Conservation (phyloP, 306 rosid genomes). For the Datisca glomerata region DNA sequence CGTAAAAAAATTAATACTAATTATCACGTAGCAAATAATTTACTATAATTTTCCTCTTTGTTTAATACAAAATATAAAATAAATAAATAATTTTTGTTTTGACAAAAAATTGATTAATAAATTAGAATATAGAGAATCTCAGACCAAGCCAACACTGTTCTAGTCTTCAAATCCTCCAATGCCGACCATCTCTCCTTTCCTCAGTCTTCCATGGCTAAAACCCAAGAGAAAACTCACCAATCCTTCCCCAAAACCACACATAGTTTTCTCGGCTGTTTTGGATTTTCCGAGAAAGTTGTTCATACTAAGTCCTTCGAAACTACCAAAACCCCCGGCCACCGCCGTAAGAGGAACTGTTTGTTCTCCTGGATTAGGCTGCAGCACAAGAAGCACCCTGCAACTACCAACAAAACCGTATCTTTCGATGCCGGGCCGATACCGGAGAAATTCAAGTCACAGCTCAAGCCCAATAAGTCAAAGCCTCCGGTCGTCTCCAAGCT, state of each 20-base stretch:
- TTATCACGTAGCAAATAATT: no score
- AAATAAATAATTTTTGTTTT: no score
- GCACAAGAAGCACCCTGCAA: background rate
- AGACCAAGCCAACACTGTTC: background rate
- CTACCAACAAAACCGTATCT: background rate
- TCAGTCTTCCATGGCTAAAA: constrained; percentile 43
- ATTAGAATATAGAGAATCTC: background rate
- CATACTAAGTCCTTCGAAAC: background rate
- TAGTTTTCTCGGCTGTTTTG: constrained; percentile 33
- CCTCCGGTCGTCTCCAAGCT: background rate
- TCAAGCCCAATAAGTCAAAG: background rate
- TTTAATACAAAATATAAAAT: no score
- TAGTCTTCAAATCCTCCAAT: background rate
- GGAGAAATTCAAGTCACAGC: background rate
- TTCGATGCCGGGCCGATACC: background rate
- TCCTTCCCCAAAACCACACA: constrained; percentile 19
- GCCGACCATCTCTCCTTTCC: constrained; percentile 1
- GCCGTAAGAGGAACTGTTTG: background rate
- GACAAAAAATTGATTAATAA: no score
- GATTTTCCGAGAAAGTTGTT: constrained; percentile 9
- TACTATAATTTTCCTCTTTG: no score
- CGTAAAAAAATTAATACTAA: no score
- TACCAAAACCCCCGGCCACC: background rate
- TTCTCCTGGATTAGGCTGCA: background rate
- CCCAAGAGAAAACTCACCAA: constrained; percentile 6